phyloP scores from a whole-genome alignment of 2,329 filamentous ascomycete genomes.

The Lasiodiplodia theobromae region DNA sequence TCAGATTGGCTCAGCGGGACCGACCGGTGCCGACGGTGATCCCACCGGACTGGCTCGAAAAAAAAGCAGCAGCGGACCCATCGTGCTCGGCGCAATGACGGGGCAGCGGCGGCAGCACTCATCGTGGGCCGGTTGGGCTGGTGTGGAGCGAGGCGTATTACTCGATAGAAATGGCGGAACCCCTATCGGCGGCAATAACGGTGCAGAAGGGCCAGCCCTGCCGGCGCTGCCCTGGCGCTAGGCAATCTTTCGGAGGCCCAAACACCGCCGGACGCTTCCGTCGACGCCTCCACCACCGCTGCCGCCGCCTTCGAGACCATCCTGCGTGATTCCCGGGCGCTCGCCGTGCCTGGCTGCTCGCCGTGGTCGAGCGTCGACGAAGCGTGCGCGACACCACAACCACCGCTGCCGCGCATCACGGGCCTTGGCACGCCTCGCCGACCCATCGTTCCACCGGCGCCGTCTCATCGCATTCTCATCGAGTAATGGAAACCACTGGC shows the following conservation, averaged over 20 bases:
- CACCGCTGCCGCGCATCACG: neutral
- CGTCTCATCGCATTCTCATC: constrained; percentile 26
- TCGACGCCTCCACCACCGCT: neutral
- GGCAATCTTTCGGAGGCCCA: constrained; percentile 20
- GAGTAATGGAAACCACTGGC: constrained; percentile 26
- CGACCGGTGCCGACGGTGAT: constrained; percentile 25
- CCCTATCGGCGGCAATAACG: constrained; percentile 17
- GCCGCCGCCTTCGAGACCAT: neutral
- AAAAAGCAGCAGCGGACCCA: neutral
- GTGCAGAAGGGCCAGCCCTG: constrained; percentile 1
- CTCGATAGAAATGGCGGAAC: constrained; percentile 27
- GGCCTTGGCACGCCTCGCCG: constrained; percentile 1
- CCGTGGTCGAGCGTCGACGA: neutral
- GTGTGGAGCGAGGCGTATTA: constrained; percentile 26
- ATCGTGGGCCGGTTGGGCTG: constrained; percentile 16
- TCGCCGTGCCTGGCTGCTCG: neutral
- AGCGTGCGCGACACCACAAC: neutral
- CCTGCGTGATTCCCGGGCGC: neutral
- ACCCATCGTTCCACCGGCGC: constrained; percentile 7
- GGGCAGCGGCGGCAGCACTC: constrained; percentile 7
- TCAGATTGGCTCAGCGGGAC: constrained; percentile 22
- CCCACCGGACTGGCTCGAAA: neutral
- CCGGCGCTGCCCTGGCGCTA: constrained; percentile 9
- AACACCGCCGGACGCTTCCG: neutral
- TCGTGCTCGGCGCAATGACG: constrained; percentile 16